Evolutionary conservation across 2,329 filamentous ascomycete genomes (phyloP), one percentile per base, ranked within the genome.

Genomic region (Aphanocladium album): DNA sequence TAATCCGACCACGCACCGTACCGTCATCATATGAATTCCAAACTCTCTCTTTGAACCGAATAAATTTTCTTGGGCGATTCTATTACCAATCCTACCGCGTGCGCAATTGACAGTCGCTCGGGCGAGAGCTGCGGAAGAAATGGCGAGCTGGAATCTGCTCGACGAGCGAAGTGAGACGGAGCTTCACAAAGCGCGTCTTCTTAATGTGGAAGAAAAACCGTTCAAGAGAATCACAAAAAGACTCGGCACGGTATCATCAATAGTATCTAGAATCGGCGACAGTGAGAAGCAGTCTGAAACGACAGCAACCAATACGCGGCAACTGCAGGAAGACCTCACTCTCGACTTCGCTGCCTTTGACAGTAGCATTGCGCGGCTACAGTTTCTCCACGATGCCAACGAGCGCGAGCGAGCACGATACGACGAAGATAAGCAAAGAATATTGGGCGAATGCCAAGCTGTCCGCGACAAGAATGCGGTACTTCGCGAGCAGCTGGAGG

Each of bases 281-380:
- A 49, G 63, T 19, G 33, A 63, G 25, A 41, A 53, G 54, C 14
- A 62, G 27, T 56, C 79, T 9, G 73, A 75, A 11, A 77, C 81
- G 79, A 65, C 76, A 74, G 66, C 74, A 76, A 51, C 27, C 64
- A 80, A 85, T 66, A 82, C 88, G 63, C 77, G 82, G n/a, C 82
- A 86, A 69, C 89, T 96, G 68, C 88, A 87, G 62, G 89, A 96
- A 71, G 92, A 96, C 72, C 82, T 96, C 46, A 86, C 89, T 7
- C 85, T 96, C 65, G 93, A 98, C 74, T 95, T 97, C 68, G 89
- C 90, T 16, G 87, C 91, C 19, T 92, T 97, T 67, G 90, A 96
- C 73, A 90, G 85, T 75, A 91, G 87, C 70, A 89, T 97, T 65
- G 85, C 90, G 37, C 91, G 93, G 60, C 89, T 96, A 43, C 93